Evolutionary conservation across 805 yeast genomes (phyloP), one percentile per base, ranked within the genome.

Genomic region (Zygosaccharomyces lentus): DNA sequence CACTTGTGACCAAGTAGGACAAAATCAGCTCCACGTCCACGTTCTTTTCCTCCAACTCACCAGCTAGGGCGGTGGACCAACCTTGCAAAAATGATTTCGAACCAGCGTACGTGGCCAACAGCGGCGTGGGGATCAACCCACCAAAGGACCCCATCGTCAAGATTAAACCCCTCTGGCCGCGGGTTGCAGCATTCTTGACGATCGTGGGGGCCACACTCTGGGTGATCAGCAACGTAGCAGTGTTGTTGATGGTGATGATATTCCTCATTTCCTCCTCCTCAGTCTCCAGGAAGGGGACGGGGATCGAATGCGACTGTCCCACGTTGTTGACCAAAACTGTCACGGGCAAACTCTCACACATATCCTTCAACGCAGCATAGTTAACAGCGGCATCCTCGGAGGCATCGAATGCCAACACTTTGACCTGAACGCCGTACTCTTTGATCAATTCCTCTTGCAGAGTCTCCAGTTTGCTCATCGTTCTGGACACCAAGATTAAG

Each of bases 61-160:
- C 89, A 13, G 96, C 85, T 55, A 93, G 74, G 1, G 96, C 89
- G 42, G 78, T 71, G 40, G 93, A 86, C 98, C 99, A 93, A 48
- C 81, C 79, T 70, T 93, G 97, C 63, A 93, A 75, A 67, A 93
- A 93, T 6, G 96, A 88, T 72, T 93, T 93, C 38, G 97, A 88
- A 19, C 99, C 99, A 15, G 97, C 85, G 71, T 93, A 93, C 9
- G 90, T 85, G 15, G 98, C 96, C 57, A 93, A 76, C 56, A 81
- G 75, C 17, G 99, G 98, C 9, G 96, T 83, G 46, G 99, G 98
- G 38, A 87, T 73, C 55, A 90, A 75, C 3, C 98, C 99, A 44
- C 96, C 96, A 62, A 93, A 91, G 3, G 98, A 91, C 37, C 98
- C 97, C 96, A 93, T 87, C 25, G 93, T 89, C 56, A 93, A 73